These are phyloP conservation scores for Hermanozyma aechmeae DNA, from an alignment of 805 yeast genomes.

Conservation along the genomic window DNA sequence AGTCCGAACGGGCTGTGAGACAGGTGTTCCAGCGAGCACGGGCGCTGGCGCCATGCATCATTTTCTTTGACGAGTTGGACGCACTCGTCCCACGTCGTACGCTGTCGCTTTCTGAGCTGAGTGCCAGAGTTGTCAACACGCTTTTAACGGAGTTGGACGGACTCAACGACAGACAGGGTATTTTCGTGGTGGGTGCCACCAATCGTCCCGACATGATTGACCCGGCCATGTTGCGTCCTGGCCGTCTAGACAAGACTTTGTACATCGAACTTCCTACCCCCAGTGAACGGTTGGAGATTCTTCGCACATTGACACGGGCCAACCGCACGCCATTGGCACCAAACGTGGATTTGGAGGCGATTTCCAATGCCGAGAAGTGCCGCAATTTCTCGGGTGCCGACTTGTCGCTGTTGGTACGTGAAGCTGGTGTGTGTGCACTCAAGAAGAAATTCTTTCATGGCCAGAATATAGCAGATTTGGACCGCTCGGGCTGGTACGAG, in stretches of 20 bases:
- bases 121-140: slow-evolving; percentile 91
- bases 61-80: slow-evolving; percentile 93
- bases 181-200: slow-evolving; percentile 93
- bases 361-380: slow-evolving; percentile 74
- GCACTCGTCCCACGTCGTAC: slow-evolving; percentile 95
- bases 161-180: slow-evolving; percentile 82
- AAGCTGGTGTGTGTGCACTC: slow-evolving; percentile 86
- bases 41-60: slow-evolving; percentile 87
- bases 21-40: slow-evolving; percentile 91
- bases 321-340: slow-evolving; percentile 67
- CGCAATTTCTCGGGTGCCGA: slow-evolving; percentile 95
- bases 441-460: slow-evolving; percentile 58
- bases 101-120: slow-evolving; percentile 75
- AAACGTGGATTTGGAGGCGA: slow-evolving; percentile 47
- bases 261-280: slow-evolving; percentile 83
- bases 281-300: slow-evolving; percentile 71
- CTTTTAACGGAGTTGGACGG: slow-evolving; percentile 93
- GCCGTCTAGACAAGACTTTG: slow-evolving; percentile 86
- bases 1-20: slow-evolving; percentile 86
- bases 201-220: slow-evolving; percentile 98
- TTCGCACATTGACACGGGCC: slow-evolving; percentile 61
- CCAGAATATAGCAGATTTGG: slow-evolving; percentile 29
- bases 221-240: slow-evolving; percentile 96
- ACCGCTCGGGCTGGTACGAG: slow-evolving; percentile 27
- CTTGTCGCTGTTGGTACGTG: slow-evolving; percentile 81